phyloP scores from a whole-genome alignment of 108 stramenopile genomes.

The Nannochloropsis oceanica region DNA sequence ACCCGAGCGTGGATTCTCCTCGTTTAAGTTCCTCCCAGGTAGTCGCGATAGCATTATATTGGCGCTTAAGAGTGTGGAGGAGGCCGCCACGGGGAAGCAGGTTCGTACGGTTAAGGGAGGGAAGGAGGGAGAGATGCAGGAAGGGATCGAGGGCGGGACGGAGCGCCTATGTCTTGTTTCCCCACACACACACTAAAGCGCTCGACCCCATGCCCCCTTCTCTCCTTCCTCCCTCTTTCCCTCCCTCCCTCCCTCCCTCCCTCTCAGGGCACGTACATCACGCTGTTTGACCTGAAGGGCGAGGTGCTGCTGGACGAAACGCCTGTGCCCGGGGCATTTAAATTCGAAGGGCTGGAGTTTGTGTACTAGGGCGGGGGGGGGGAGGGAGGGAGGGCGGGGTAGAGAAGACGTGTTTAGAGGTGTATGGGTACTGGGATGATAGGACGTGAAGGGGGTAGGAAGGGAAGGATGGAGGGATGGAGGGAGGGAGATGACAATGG shows the following conservation, averaged over 20 bases:
- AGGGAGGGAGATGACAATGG: no score
- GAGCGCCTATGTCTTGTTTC: no score
- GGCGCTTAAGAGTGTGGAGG: constrained; percentile 72
- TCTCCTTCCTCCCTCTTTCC: not conserved
- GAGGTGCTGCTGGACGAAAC: constrained; percentile 76
- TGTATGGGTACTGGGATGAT: no score
- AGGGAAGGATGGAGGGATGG: no score
- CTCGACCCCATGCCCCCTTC: not conserved
- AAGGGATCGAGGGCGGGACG: not conserved
- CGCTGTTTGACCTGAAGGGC: constrained; percentile 72
- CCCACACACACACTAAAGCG: no score
- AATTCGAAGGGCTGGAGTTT: constrained; percentile 91
- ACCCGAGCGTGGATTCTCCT: constrained; percentile 72
- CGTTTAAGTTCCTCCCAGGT: constrained; percentile 75
- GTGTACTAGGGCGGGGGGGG: constrained; percentile 16
- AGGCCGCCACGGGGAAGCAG: constrained; percentile 41
- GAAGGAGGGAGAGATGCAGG: not conserved
- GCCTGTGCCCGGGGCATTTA: constrained; percentile 50
- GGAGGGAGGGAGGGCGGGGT: no score
- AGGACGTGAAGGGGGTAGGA: no score
- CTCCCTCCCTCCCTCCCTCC: not conserved
- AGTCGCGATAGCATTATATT: constrained; percentile 62
- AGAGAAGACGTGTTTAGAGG: no score
- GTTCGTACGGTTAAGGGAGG: not conserved
- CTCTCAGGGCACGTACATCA: constrained; percentile 73